Conservation (phyloP, 352 stramenopile genomes). For the Pythium vanterpoolii region DNA sequence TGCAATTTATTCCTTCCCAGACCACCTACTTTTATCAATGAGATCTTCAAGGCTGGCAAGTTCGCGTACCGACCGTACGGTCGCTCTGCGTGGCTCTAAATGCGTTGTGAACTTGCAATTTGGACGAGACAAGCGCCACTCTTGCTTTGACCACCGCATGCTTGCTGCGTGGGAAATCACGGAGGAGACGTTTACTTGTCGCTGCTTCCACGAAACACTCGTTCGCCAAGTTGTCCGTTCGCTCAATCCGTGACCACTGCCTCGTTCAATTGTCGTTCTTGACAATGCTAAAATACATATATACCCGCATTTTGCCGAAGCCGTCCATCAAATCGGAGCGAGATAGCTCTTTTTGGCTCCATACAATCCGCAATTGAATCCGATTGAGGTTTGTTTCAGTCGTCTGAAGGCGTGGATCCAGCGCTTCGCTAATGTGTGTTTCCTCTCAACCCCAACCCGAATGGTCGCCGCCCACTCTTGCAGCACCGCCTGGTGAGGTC, state of each 20-base stretch:
- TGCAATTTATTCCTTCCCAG: constrained; percentile 18
- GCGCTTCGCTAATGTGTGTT: constrained; percentile 76
- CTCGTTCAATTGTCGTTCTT: constrained; percentile 64
- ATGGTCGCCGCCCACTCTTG: not conserved
- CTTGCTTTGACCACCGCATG: not conserved
- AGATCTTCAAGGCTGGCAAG: constrained; percentile 12
- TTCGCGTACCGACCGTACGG: constrained; percentile 1
- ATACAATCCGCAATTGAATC: not conserved
- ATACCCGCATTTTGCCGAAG: constrained; percentile 90
- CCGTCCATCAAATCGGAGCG: constrained; percentile 92
- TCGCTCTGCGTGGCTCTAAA: not conserved
- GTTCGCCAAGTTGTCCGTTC: constrained; percentile 47
- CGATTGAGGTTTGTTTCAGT: constrained; percentile 1
- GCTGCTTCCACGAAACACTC: constrained; percentile 81
- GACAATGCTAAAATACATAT: constrained; percentile 65
- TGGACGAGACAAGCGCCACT: not conserved
- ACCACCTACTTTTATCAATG: constrained; percentile 19
- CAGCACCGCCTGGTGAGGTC: not conserved
- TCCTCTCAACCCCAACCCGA: constrained; percentile 29
- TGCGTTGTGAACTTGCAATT: not conserved
- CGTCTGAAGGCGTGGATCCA: constrained; percentile 80
- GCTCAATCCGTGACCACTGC: constrained; percentile 83
- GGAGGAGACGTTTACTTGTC: constrained; percentile 52
- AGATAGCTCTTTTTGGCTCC: constrained; percentile 35
- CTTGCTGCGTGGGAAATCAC: not conserved